Evolutionary conservation across 2,329 filamentous ascomycete genomes (phyloP), one percentile per base, ranked within the genome.

Genomic region (Verticillium nubilum): DNA sequence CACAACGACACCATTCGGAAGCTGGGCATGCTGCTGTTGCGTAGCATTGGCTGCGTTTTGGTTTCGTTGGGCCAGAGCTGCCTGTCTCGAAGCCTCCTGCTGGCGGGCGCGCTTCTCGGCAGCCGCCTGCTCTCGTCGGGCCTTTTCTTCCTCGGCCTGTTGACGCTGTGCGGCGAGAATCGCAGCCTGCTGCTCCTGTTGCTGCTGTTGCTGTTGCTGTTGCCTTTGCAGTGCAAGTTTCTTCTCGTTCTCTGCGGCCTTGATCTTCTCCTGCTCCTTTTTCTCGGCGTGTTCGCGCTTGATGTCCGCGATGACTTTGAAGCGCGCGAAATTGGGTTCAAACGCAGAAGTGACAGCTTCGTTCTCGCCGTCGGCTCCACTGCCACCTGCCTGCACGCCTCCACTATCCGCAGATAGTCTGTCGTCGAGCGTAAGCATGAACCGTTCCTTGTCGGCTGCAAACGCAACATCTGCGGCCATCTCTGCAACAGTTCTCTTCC

Each of bases 401-500:
- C 83, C 80, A 15, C 80, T 79, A 47, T 79, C 83, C 1, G 88
- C 80, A 13, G 86, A 83, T 61, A 92, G 82, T 5, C 92, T 85
- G 67, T 97, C 94, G 68, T 99, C 95, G 74, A 93, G 86, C 25
- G 91, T 88, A 56, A 98, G 87, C 92, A 99, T 95, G 66, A 92
- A 96, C 54, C 92, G 86, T 74, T 99, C 93, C 64, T 92, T 87
- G 61, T 92, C 91, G 25, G 93, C 94, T 0, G 92, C 92, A 61
- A 92, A 82, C 1, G 95, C 94, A 75, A 99, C 93, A 69, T 99
- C 95, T 7, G 94, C 94, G 9, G 92, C 95, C 78, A 98, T 86
- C 71, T 99, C 94, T 9, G 95, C 95, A 19, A 96, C 88, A 0
- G 95, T 99, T 63, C 94, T 87, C 80, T 99, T 98, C 60, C 95